phyloP scores from a whole-genome alignment of 2,329 filamentous ascomycete species.

The Orbilia blumenaviensis region DNA sequence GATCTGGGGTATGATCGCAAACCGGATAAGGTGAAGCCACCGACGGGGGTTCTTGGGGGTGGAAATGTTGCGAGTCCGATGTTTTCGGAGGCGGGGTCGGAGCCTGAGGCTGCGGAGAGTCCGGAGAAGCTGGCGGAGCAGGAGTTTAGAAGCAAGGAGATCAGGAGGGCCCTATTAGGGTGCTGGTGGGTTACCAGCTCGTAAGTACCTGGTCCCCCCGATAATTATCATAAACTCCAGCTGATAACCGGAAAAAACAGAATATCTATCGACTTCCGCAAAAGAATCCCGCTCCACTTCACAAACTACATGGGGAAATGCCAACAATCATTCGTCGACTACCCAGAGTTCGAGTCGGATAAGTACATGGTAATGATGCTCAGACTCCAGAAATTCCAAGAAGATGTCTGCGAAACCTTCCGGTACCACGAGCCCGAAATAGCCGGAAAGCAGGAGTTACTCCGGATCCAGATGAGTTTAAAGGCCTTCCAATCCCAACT shows the following conservation, averaged over 20 bases:
- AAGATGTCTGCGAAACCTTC: constrained; percentile 58
- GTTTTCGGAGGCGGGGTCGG: constrained; percentile 10
- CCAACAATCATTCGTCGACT: constrained; percentile 53
- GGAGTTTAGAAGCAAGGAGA: constrained; percentile 55
- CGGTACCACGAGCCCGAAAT: constrained; percentile 55
- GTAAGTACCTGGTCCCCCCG: constrained; percentile 53
- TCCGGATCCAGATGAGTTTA: constrained; percentile 56
- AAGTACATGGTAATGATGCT: constrained; percentile 57
- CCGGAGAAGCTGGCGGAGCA: constrained; percentile 19
- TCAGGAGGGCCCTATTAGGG: constrained; percentile 56
- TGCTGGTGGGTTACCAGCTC: constrained; percentile 57
- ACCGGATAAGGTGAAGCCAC: constrained; percentile 43
- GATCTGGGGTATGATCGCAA: constrained; percentile 58
- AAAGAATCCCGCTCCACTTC: constrained; percentile 56
- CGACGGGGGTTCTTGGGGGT: not conserved
- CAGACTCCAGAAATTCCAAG: constrained; percentile 56
- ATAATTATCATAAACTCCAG: not conserved
- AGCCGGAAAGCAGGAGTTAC: constrained; percentile 54
- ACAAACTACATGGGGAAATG: constrained; percentile 57
- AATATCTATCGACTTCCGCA: constrained; percentile 57
- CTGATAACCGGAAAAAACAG: constrained; percentile 40
- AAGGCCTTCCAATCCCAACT: constrained; percentile 57
- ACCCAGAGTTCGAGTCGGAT: constrained; percentile 55
- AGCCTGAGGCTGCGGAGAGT: not conserved
- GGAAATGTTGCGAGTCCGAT: constrained; percentile 20